Base-by-base conservation (phyloP, 2,329 filamentous ascomycete species). In the Nectriaceae sp. region DNA sequence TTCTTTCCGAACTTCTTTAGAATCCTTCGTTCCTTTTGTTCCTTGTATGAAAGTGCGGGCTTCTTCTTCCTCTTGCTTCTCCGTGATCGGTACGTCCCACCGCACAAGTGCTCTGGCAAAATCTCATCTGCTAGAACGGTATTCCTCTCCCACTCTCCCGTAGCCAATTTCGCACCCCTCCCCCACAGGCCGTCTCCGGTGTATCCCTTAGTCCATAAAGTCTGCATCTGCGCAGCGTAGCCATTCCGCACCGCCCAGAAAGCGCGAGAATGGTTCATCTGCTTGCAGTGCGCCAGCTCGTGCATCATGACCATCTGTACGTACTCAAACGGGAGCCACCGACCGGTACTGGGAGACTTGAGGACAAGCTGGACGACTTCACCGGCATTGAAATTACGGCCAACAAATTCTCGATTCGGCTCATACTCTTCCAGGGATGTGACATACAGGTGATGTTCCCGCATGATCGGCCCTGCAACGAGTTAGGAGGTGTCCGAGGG, bases 281-380 rank as follows among this genome's bases (percentile, higher is more conserved):
- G 87, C 67, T 89, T 88, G 76, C 88, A 92, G 67, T 95, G 90
- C 3, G 90, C 90, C 22, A 95, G 75, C 74, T 94, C 89, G 66
- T 96, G 90, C 83, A 95, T 92, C 90, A 96, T 95, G 56, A 95
- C 89, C 88, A 94, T 93, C 69, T 94, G 89, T 15, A 96, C 88
- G 63, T 91, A 90, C 52, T 83, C 77, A 63, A 94, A 91, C 0
- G 89, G 88, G 19, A 96, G 74, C 90, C 90, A 96, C 49, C 74
- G 79, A 21, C 82, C 82, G 1, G 78, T 80, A 4, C 71, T 74
- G 0, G 77, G 79, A 1, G 88, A 83, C 59, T 86, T 87, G 21
- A 96, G 78, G 1, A 96, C 90, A 1, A 96, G 78, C 70, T 96
- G 90, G 42, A 96, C 83, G 29, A 93, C 86, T 66, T 95, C 90